phyloP scores from a whole-genome alignment of 2,329 filamentous ascomycete genomes.

The Aspergillus sp. region DNA sequence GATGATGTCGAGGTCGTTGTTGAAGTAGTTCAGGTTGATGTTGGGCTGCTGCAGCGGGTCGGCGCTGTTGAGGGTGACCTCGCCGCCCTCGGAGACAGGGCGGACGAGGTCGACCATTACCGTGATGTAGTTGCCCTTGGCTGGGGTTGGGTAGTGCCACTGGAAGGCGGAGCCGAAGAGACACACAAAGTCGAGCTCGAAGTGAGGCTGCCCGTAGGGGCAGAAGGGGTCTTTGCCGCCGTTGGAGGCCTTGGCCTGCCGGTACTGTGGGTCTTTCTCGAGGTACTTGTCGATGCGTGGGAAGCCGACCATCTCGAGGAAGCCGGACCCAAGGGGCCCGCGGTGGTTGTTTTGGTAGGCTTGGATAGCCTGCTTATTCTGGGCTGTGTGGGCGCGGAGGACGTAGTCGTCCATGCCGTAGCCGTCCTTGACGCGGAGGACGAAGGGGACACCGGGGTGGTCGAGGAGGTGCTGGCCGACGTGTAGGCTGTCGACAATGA shows the following conservation, averaged over 20 bases:
- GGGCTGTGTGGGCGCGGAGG: constrained; percentile 34
- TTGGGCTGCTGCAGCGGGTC: constrained; percentile 31
- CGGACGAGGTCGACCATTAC: constrained; percentile 56
- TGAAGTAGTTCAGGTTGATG: constrained; percentile 49
- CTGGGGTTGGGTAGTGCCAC: constrained; percentile 48
- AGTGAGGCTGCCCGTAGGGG: constrained; percentile 59
- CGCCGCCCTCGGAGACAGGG: constrained; percentile 42
- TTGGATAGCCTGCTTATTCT: constrained; percentile 32
- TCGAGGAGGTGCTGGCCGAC: constrained; percentile 37
- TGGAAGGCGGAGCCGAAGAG: constrained; percentile 57
- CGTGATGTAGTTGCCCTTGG: constrained; percentile 53
- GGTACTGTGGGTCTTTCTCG: constrained; percentile 49
- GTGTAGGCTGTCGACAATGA: constrained; percentile 34
- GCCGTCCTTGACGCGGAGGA: constrained; percentile 45
- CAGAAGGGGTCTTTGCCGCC: constrained; percentile 54
- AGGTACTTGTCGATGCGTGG: constrained; percentile 19
- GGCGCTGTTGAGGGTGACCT: constrained; percentile 43
- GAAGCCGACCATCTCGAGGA: constrained; percentile 57
- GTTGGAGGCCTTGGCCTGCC: constrained; percentile 42
- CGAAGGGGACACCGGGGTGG: constrained; percentile 44
- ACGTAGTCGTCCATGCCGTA: constrained; percentile 42
- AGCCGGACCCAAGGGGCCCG: constrained; percentile 43
- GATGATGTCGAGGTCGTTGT: constrained; percentile 53
- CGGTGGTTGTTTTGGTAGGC: constrained; percentile 41
- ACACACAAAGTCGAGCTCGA: constrained; percentile 62